These are phyloP conservation scores for Cladosporium sp. DNA, from an alignment of 2,329 filamentous ascomycete genomes.

Conservation along the genomic window DNA sequence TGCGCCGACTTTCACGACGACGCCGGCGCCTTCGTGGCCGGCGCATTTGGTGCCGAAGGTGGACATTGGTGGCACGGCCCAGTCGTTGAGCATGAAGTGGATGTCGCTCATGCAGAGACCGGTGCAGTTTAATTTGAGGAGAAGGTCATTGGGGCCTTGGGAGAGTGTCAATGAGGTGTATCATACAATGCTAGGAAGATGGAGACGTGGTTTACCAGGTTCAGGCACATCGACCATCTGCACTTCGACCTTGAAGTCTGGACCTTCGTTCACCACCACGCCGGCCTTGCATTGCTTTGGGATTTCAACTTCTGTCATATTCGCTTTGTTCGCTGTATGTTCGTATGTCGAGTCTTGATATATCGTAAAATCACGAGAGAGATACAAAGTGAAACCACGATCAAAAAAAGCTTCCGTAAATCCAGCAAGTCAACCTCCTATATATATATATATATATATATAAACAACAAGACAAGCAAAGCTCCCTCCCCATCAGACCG, in stretches of 20 bases:
- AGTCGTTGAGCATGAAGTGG: conserved; percentile 48
- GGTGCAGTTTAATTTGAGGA: conserved; percentile 54
- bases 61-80: conserved; percentile 45
- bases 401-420: too few species aligned
- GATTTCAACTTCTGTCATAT: conserved; percentile 32
- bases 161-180: background rate
- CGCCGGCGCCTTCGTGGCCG: conserved; percentile 49
- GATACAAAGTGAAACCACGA: background rate
- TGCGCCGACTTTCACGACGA: conserved; percentile 52
- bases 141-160: conserved; percentile 50
- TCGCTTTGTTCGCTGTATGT: background rate
- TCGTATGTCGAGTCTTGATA: background rate
- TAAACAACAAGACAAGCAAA: too few species aligned
- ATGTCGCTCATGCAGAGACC: conserved; percentile 56
- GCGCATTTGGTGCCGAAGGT: conserved; percentile 29
- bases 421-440: background rate
- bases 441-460: background rate
- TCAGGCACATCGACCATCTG: conserved; percentile 46
- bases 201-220: conserved; percentile 34
- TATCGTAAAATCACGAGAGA: background rate
- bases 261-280: conserved; percentile 48
- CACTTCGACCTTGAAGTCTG: conserved; percentile 45
- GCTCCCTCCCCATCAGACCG: too few species aligned
- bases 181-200: too few species aligned
- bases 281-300: conserved; percentile 49